Percentiles rank a stretch among this genome's conserved stretches.
Conservation (phyloP, 306 rosid genomes). For the Herpetospermum pedunculosum region DNA sequence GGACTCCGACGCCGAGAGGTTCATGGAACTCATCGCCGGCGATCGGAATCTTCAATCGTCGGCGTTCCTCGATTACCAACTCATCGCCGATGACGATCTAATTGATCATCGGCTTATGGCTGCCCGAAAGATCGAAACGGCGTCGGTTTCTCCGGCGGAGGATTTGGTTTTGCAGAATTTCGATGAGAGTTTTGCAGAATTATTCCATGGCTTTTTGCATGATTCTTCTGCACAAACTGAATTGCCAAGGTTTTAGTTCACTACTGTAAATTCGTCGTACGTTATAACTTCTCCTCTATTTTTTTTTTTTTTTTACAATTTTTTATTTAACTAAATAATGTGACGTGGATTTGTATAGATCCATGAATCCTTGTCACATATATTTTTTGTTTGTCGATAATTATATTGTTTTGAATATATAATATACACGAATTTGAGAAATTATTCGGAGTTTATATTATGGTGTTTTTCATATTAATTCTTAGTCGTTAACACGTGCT, state of each 20-base stretch:
- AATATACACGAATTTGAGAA: background rate
- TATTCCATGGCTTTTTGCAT: background rate
- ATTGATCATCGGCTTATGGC: background rate
- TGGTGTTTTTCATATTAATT: no score
- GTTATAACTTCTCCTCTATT: background rate
- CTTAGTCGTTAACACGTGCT: no score
- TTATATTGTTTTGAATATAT: background rate
- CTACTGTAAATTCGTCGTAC: background rate
- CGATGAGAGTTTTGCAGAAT: background rate
- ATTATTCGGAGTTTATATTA: background rate
- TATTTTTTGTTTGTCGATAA: background rate
- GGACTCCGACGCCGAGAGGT: conserved; percentile 56
- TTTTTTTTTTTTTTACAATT: background rate
- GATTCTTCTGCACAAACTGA: background rate
- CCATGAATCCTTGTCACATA: background rate
- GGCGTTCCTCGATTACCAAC: background rate
- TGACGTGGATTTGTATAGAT: background rate
- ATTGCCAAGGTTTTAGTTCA: background rate
- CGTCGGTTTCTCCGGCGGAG: background rate
- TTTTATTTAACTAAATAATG: background rate
- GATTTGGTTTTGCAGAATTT: background rate
- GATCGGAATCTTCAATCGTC: background rate
- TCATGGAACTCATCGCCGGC: conserved; percentile 18
- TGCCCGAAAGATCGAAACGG: background rate
- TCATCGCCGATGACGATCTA: background rate